Evolutionary conservation across 495 filamentous ascomycete genomes (phyloP), one percentile per base, ranked within the genome.

Genomic region (Viridothelium virens): DNA sequence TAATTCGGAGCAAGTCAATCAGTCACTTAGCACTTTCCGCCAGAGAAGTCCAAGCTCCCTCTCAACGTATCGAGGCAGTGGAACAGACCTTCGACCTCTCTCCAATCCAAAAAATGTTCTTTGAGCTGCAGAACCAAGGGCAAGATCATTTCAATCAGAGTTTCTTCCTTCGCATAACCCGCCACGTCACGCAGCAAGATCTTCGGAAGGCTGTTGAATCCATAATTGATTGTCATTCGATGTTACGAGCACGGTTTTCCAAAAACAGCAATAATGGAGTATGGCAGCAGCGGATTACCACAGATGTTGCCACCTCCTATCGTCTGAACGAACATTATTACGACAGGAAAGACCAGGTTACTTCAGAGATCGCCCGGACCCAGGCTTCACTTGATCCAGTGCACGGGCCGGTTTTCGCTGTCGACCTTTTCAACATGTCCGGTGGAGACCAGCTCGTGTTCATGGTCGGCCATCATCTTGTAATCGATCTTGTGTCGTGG

Each of bases 41-140:
- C 3, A 31, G 53, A 36, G 67, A 56, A 50, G 31, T 48, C 0
- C 33, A 63, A n/a, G 33, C 53, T 14, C 31, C 53, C 3, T 59
- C 53, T 6, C 7, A 59, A 3, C 9, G 7, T 14, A 38, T 1
- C 1, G 71, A 71, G 47, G 61, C 67, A 6, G 14, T 71, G 11
- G 70, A 68, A 10, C 63, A 47, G 18, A 39, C 47, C 2, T 73
- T 73, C 41, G 63, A 65, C n/a, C 67, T 73, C 9, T 63, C 69
- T 31, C 71, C 71, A 6, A 73, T 73, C 37, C 71, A 73, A 62
- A 56, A 50, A 33, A 56, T 73, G n/a, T 73, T 61, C 63, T 71
- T 66, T 16, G 25, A 63, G 18, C 56, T 71, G 25, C 65, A 64
- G 6, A 65, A 66, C 36, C 69, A 71, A 69, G 67, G 67, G 3